Percentiles rank a stretch among this genome's conserved stretches.
Conservation (phyloP, 1,139 yeast genomes). For the Blastobotrys serpentis region DNA sequence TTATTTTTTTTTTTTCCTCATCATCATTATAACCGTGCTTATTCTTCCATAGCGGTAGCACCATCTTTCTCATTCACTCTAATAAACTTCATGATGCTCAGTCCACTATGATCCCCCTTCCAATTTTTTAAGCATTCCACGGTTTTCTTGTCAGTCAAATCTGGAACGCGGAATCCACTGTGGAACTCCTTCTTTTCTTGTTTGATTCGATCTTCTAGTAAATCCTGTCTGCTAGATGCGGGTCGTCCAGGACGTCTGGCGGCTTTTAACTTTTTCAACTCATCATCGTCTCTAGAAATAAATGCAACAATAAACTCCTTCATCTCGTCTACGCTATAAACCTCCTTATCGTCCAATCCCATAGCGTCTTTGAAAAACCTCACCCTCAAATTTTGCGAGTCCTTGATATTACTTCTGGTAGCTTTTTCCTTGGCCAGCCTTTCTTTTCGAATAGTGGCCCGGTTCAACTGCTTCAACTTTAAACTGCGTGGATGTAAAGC, state of each 20-base stretch:
- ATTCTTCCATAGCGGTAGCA: slow-evolving; percentile 14
- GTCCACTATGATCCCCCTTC: slow-evolving; percentile 85
- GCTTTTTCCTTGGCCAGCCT: slow-evolving; percentile 63
- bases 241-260: slow-evolving; percentile 89
- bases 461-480: slow-evolving; percentile 75
- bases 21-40: too few species aligned
- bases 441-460: slow-evolving; percentile 82
- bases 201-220: slow-evolving; percentile 60
- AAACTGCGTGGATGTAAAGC: slow-evolving; percentile 82
- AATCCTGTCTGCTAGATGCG: slow-evolving; percentile 63
- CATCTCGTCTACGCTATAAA: slow-evolving; percentile 57
- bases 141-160: slow-evolving; percentile 58
- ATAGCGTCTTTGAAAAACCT: slow-evolving; percentile 66
- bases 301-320: slow-evolving; percentile 60
- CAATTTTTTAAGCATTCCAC: slow-evolving; percentile 63
- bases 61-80: slow-evolving; percentile 26
- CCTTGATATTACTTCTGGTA: slow-evolving; percentile 56
- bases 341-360: slow-evolving; percentile 43
- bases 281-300: slow-evolving; percentile 70
- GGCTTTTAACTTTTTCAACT: slow-evolving; percentile 54
- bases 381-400: slow-evolving; percentile 47
- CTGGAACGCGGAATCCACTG: slow-evolving; percentile 75
- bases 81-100: slow-evolving; percentile 54
- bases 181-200: slow-evolving; percentile 59
- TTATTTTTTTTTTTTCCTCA: neutral